These are phyloP conservation scores for Pyrenochaeta sp. DNA, from an alignment of 2,329 filamentous ascomycete species.

Conservation along the genomic window DNA sequence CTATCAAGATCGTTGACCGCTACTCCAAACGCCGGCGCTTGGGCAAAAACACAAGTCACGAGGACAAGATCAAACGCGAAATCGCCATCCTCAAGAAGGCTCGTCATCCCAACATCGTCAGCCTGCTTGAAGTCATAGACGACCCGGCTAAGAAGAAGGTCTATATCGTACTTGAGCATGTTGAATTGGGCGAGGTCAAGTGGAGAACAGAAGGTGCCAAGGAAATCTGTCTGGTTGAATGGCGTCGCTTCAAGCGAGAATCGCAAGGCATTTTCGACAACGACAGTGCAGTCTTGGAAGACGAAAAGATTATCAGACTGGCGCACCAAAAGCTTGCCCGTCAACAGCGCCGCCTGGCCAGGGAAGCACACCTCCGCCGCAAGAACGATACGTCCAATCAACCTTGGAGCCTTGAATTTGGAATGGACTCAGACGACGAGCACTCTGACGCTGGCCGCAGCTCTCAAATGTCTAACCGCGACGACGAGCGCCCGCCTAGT, in stretches of 20 bases:
- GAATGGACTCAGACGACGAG: constrained; percentile 67
- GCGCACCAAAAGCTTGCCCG: constrained; percentile 54
- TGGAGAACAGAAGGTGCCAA: constrained; percentile 91
- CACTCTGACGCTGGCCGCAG: constrained; percentile 39
- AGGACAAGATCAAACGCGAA: constrained; percentile 90
- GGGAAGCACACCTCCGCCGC: constrained; percentile 47
- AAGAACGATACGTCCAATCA: constrained; percentile 60
- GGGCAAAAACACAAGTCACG: constrained; percentile 74
- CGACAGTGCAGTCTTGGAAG: constrained; percentile 53
- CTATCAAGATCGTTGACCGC: constrained; percentile 97
- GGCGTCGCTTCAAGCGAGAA: constrained; percentile 78
- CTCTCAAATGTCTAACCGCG: constrained; percentile 33
- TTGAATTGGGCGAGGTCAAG: constrained; percentile 90
- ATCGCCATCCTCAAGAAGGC: constrained; percentile 99
- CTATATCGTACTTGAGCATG: constrained; percentile 96
- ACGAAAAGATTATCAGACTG: constrained; percentile 51
- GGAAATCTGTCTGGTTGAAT: constrained; percentile 84
- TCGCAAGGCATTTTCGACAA: constrained; percentile 59
- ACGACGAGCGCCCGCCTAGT: constrained; percentile 29
- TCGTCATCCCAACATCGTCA: constrained; percentile 95
- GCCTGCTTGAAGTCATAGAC: constrained; percentile 94
- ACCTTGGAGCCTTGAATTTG: constrained; percentile 87
- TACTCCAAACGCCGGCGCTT: constrained; percentile 92
- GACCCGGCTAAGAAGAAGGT: constrained; percentile 97
- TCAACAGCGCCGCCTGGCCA: constrained; percentile 50